Base-by-base conservation (phyloP, 2,329 filamentous ascomycete genomes). In the Phyllosticta paracitricarpa region DNA sequence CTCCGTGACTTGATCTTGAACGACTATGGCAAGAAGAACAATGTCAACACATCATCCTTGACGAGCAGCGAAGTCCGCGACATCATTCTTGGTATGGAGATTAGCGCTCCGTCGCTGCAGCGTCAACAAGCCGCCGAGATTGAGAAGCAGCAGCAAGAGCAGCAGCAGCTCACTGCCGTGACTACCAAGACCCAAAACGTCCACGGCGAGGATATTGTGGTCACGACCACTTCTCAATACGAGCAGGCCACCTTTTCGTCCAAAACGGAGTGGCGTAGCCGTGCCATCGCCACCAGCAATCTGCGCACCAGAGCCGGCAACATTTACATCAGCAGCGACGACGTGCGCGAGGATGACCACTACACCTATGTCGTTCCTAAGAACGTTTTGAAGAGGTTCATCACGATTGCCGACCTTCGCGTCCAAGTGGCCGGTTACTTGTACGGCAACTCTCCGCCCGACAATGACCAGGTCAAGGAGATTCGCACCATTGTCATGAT, bases 11-110 rank as follows among this genome's bases (percentile, higher is more conserved):
- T 99, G 66, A 99, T 99, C 69, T 73, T 99, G 67, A 97, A 97
- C 67, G 94, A 99, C 73, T 99, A 99, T 72, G 94, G 94, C 72
- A 99, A 97, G 84, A 99, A 99, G 84, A 99, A 99, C 81, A 99
- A 97, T 68, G 94, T 99, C 79, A 99, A 99, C 69, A 93, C 94
- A 12, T 95, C 95, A 17, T 96, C 91, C 73, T 81, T 99, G 76
- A 99, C 94, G 1, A 96, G 86, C 72, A 96, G 89, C 69, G 94
- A 99, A 84, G 94, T 99, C 57, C 87, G 94, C 68, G 94, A 99
- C 71, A 97, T 99, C 69, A 99, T 99, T 68, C 78, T 99, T 65
- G 94, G 94, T 82, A 99, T 99, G 95, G 95, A 99, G 74, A 99
- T 99, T 63, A 96, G 91, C 63, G 95, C 94, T 28, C 94, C 94